These are phyloP conservation scores for Syzygium aromaticum DNA, from an alignment of 345 rosid species.

Conservation along the genomic window DNA sequence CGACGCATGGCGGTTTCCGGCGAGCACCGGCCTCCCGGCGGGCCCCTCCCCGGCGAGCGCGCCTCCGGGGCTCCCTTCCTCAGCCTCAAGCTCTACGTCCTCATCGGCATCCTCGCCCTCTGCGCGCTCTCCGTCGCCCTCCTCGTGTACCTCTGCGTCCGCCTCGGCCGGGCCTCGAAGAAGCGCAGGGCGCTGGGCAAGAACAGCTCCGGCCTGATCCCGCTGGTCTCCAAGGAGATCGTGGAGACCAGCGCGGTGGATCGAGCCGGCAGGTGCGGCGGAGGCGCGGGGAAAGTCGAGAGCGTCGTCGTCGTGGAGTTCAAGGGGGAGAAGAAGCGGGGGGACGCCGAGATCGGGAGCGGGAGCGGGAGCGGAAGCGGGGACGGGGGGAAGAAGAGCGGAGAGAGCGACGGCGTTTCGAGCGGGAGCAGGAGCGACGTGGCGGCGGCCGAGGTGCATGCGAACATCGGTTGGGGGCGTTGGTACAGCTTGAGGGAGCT, in stretches of 20 bases:
- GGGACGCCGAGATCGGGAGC: neutral
- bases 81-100: slow-evolving; percentile 43
- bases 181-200: slow-evolving; percentile 48
- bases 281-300: neutral
- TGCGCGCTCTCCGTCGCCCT: slow-evolving; percentile 27
- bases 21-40: neutral
- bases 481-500: slow-evolving; percentile 87
- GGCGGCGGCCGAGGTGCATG: slow-evolving; percentile 31
- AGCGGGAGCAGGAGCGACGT: slow-evolving; percentile 37
- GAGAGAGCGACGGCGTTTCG: slow-evolving; percentile 29
- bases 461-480: slow-evolving; percentile 86
- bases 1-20: slow-evolving; percentile 42
- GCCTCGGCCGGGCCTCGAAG: slow-evolving; percentile 35
- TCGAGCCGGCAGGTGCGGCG: neutral
- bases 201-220: slow-evolving; percentile 69
- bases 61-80: slow-evolving; percentile 38
- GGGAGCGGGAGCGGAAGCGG: neutral
- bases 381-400: slow-evolving; percentile 12
- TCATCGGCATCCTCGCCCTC: slow-evolving; percentile 38
- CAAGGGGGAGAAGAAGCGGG: neutral
- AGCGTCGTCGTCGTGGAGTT: neutral
- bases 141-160: slow-evolving; percentile 30
- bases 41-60: neutral
- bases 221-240: slow-evolving; percentile 66
- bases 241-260: slow-evolving; percentile 53